Percentiles rank a stretch among this genome's conserved stretches.
Evolutionary conservation across 2,329 filamentous ascomycete genomes (phyloP).

Genomic region (Talaromyces marneffei): DNA sequence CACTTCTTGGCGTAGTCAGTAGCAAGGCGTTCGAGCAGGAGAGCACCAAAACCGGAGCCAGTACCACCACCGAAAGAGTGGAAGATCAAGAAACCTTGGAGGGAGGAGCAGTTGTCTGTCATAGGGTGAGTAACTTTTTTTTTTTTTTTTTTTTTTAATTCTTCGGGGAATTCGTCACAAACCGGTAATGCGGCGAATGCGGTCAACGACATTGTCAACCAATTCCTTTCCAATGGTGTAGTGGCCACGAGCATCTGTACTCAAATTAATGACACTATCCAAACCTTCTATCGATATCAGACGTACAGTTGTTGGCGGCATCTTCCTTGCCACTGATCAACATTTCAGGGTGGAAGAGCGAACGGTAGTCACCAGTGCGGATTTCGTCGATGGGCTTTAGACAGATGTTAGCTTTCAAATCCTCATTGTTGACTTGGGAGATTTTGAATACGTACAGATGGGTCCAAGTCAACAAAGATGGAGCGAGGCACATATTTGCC

Average conservation of each 20-base stretch:
- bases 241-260: constrained; percentile 59
- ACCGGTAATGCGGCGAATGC: constrained; percentile 60
- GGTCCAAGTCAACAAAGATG: constrained; percentile 63
- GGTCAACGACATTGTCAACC: constrained; percentile 58
- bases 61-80: constrained; percentile 65
- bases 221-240: constrained; percentile 65
- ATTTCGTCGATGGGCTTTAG: constrained; percentile 60
- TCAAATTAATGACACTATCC: constrained; percentile 16
- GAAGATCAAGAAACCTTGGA: constrained; percentile 64
- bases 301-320: constrained; percentile 60
- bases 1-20: constrained; percentile 63
- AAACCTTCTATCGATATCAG: background rate
- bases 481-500: constrained; percentile 65
- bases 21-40: constrained; percentile 59
- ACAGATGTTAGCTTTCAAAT: constrained; percentile 13
- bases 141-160: too few species aligned
- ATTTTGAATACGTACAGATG: constrained; percentile 45
- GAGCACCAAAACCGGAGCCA: constrained; percentile 60
- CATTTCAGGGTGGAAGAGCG: constrained; percentile 61
- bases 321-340: constrained; percentile 65
- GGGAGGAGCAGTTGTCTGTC: constrained; percentile 58
- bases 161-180: constrained; percentile 20
- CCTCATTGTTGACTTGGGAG: background rate
- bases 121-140: background rate
- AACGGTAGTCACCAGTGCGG: constrained; percentile 56